These are phyloP conservation scores for Plantago coronopus DNA, from an alignment of 305 asterid genomes.

Conservation along the genomic window DNA sequence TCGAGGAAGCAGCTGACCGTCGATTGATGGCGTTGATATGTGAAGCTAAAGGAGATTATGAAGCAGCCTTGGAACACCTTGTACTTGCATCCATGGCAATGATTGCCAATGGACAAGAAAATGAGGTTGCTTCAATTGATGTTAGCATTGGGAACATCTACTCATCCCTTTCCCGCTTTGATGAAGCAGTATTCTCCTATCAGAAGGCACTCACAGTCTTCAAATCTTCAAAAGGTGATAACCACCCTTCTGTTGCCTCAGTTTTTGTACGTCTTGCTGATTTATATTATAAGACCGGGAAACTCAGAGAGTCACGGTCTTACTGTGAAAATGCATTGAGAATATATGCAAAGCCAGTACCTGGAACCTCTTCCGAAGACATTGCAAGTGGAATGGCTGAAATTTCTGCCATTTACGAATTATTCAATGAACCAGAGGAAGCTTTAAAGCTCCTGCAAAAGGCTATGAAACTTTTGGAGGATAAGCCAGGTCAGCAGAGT, in stretches of 20 bases:
- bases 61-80: slow-evolving; percentile 92
- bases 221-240: slow-evolving; percentile 93
- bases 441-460: slow-evolving; percentile 81
- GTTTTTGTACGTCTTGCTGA: slow-evolving; percentile 90
- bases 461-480: slow-evolving; percentile 84
- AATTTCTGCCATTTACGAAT: slow-evolving; percentile 82
- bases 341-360: slow-evolving; percentile 79
- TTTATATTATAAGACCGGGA: slow-evolving; percentile 85
- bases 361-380: slow-evolving; percentile 83
- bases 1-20: slow-evolving; percentile 98
- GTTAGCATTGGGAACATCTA: slow-evolving; percentile 94
- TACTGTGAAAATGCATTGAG: slow-evolving; percentile 89
- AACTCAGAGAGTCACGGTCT: slow-evolving; percentile 80
- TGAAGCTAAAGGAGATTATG: slow-evolving; percentile 91
- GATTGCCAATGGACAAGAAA: slow-evolving; percentile 95
- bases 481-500: slow-evolving; percentile 95
- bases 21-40: slow-evolving; percentile 94
- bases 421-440: slow-evolving; percentile 91
- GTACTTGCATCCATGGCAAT: slow-evolving; percentile 98
- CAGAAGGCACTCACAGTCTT: slow-evolving; percentile 96
- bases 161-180: slow-evolving; percentile 79
- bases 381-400: slow-evolving; percentile 91
- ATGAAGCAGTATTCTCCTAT: slow-evolving; percentile 93
- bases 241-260: slow-evolving; percentile 93
- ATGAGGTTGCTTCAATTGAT: slow-evolving; percentile 87